Evolutionary conservation across 2,329 filamentous ascomycete genomes (phyloP).

Genomic region (Epicoccum nigrum): DNA sequence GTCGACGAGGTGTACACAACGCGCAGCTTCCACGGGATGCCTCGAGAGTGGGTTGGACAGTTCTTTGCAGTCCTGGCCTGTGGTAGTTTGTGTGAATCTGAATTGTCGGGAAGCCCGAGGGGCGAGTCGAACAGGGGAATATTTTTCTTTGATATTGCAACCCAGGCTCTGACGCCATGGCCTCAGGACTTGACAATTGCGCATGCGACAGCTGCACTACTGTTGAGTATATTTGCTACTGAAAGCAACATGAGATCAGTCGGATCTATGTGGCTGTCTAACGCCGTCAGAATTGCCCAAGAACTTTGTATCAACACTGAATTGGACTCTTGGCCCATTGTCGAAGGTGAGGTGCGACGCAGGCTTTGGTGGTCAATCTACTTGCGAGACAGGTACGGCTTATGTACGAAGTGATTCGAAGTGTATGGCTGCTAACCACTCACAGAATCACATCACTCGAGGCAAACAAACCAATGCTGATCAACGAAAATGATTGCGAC

Average conservation of each 20-base stretch:
- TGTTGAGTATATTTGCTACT: slow-evolving; percentile 79
- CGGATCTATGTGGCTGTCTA: slow-evolving; percentile 85
- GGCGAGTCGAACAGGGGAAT: slow-evolving; percentile 61
- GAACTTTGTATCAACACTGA: slow-evolving; percentile 82
- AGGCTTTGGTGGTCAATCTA: slow-evolving; percentile 96
- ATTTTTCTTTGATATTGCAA: slow-evolving; percentile 74
- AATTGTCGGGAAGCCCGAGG: slow-evolving; percentile 61
- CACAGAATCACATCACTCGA: slow-evolving; percentile 75
- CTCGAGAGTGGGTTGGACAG: slow-evolving; percentile 75
- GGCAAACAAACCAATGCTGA: slow-evolving; percentile 77
- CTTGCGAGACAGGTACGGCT: slow-evolving; percentile 74
- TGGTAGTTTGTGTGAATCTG: slow-evolving; percentile 74
- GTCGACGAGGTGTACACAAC: slow-evolving; percentile 78
- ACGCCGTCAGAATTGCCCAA: slow-evolving; percentile 79
- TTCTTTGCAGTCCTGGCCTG: slow-evolving; percentile 85
- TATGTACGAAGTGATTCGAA: slow-evolving; percentile 14
- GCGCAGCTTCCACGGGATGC: slow-evolving; percentile 64
- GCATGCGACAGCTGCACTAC: slow-evolving; percentile 72
- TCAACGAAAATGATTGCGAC: slow-evolving; percentile 88
- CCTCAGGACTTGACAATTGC: slow-evolving; percentile 78
- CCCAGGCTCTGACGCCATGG: slow-evolving; percentile 78
- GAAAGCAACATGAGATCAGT: slow-evolving; percentile 87
- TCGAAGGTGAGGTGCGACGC: slow-evolving; percentile 85
- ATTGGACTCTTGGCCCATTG: slow-evolving; percentile 70
- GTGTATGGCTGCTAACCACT: background rate